These are phyloP conservation scores for Hypomontagnella monticulosa DNA, from an alignment of 495 filamentous ascomycete species.

Conservation along the genomic window DNA sequence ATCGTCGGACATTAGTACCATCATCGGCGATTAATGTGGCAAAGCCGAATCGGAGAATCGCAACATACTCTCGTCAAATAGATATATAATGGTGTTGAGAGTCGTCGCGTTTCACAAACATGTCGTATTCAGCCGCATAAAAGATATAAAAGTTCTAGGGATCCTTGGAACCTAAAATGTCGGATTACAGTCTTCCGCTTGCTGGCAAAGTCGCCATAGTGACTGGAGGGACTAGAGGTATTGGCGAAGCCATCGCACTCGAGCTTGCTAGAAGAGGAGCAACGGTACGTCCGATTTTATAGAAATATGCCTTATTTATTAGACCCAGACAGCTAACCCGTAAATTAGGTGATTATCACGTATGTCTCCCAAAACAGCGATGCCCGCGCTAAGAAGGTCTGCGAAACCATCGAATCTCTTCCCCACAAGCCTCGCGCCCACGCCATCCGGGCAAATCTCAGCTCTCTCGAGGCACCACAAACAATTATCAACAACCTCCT, in stretches of 20 bases:
- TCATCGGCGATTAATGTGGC: conserved; percentile 25
- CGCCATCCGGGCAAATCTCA: conserved; percentile 24
- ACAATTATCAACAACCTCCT: conserved; percentile 12
- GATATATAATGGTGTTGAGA: neutral
- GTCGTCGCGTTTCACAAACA: neutral
- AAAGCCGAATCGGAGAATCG: conserved; percentile 19
- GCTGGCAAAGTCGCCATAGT: conserved; percentile 49
- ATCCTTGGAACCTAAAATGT: conserved; percentile 12
- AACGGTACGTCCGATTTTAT: conserved; percentile 57
- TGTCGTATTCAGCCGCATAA: no score
- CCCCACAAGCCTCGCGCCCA: conserved; percentile 34
- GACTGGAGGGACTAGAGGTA: conserved; percentile 75
- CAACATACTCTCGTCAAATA: neutral
- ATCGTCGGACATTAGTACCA: conserved; percentile 20
- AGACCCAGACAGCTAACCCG: neutral
- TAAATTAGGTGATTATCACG: conserved; percentile 50
- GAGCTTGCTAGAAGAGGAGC: conserved; percentile 77
- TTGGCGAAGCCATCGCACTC: conserved; percentile 75
- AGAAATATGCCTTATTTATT: neutral
- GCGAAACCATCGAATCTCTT: conserved; percentile 46
- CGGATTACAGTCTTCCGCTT: conserved; percentile 31
- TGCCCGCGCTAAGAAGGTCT: conserved; percentile 43
- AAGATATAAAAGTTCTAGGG: neutral
- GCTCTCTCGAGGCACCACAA: conserved; percentile 26
- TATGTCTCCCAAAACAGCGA: conserved; percentile 54